phyloP scores from a whole-genome alignment of 768 basidiomycete species.

The Lactarius trivialis region DNA sequence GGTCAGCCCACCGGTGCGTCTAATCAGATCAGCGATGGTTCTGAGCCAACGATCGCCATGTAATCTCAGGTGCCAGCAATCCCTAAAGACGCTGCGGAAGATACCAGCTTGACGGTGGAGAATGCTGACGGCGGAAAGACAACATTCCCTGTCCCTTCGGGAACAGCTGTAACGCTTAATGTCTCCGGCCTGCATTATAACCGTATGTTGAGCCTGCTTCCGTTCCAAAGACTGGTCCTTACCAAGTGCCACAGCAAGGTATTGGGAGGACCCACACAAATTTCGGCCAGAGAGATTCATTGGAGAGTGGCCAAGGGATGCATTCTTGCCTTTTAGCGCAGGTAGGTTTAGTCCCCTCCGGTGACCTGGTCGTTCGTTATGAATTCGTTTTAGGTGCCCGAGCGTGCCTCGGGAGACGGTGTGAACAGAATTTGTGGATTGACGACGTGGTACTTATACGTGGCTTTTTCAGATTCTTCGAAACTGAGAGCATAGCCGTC shows the following conservation, averaged over 20 bases:
- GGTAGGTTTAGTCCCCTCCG: slow-evolving; percentile 8
- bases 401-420: slow-evolving; percentile 25
- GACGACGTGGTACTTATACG: background rate
- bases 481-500: slow-evolving; percentile 43
- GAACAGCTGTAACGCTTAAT: slow-evolving; percentile 33
- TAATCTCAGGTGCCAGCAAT: slow-evolving; percentile 37
- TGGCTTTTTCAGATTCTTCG: slow-evolving; percentile 38
- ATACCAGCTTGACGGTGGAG: slow-evolving; percentile 36
- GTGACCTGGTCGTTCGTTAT: background rate
- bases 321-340: slow-evolving; percentile 30
- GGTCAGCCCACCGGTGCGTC: slow-evolving; percentile 13
- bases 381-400: slow-evolving; percentile 12
- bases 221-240: background rate
- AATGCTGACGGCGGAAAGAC: slow-evolving; percentile 35
- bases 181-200: slow-evolving; percentile 44
- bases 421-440: background rate
- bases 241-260: slow-evolving; percentile 36
- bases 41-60: background rate
- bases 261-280: slow-evolving; percentile 46
- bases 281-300: slow-evolving; percentile 39
- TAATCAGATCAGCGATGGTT: background rate
- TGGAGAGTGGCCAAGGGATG: slow-evolving; percentile 30
- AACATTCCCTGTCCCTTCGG: slow-evolving; percentile 39
- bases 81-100: slow-evolving; percentile 42
- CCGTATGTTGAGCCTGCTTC: slow-evolving; percentile 29